Conservation (phyloP, 2,329 filamentous ascomycete genomes). For the Decorospora gaudefroyi region DNA sequence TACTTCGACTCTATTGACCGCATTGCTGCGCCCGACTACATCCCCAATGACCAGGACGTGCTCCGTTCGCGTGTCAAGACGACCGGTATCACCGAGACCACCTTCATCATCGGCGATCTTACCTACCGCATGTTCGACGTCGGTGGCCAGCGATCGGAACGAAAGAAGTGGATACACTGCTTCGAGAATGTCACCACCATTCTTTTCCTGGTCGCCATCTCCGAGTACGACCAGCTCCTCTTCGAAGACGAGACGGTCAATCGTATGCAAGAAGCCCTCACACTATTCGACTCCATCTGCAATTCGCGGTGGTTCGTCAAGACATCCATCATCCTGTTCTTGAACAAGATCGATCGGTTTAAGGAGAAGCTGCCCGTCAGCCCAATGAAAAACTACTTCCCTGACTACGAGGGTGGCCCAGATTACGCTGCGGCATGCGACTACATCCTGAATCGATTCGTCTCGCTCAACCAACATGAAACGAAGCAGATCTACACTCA, state of each 20-base stretch:
- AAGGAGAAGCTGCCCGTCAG: slow-evolving; percentile 74
- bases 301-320: slow-evolving; percentile 75
- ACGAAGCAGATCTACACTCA: slow-evolving; percentile 99
- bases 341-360: slow-evolving; percentile 77
- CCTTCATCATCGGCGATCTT: slow-evolving; percentile 90
- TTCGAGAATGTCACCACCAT: slow-evolving; percentile 98
- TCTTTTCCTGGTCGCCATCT: slow-evolving; percentile 94
- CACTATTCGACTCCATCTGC: slow-evolving; percentile 72
- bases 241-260: slow-evolving; percentile 92
- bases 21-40: slow-evolving; percentile 88
- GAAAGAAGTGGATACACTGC: slow-evolving; percentile 99
- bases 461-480: slow-evolving; percentile 97
- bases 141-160: slow-evolving; percentile 90
- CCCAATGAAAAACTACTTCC: slow-evolving; percentile 77
- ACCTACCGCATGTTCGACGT: slow-evolving; percentile 98
- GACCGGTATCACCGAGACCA: slow-evolving; percentile 95
- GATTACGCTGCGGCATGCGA: slow-evolving; percentile 96
- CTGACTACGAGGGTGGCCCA: slow-evolving; percentile 81
- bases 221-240: slow-evolving; percentile 92
- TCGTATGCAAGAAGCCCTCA: slow-evolving; percentile 74
- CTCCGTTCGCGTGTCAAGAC: slow-evolving; percentile 96
- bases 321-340: slow-evolving; percentile 72
- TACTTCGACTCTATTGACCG: slow-evolving; percentile 96
- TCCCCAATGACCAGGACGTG: slow-evolving; percentile 94
- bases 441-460: slow-evolving; percentile 98